These are phyloP conservation scores for Pythium utonaiense DNA, from an alignment of 352 stramenopile genomes.

Conservation along the genomic window DNA sequence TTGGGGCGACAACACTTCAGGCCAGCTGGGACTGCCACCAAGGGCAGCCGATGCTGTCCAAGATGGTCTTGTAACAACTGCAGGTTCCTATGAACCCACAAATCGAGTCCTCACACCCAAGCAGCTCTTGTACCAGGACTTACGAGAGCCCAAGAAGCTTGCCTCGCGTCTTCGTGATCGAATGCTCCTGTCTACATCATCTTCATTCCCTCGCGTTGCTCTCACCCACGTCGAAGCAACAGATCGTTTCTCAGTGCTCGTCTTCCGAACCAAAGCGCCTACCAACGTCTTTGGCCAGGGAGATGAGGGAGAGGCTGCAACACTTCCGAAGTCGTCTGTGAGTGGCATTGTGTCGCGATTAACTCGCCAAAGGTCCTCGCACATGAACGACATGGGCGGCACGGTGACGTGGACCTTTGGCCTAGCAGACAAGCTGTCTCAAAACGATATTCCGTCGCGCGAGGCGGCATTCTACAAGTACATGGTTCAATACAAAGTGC, in stretches of 20 bases:
- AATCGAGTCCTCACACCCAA: constrained; percentile 20
- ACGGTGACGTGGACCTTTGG: constrained; percentile 41
- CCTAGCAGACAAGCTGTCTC: constrained; percentile 24
- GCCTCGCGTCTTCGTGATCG: constrained; percentile 31
- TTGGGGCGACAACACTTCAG: constrained; percentile 43
- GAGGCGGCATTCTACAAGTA: constrained; percentile 46
- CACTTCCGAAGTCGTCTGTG: neutral
- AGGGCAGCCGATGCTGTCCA: neutral
- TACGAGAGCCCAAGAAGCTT: constrained; percentile 23
- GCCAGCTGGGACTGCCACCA: constrained; percentile 33
- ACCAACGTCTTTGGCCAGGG: neutral
- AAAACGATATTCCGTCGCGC: constrained; percentile 42
- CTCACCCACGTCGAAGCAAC: constrained; percentile 38
- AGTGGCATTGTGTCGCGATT: constrained; percentile 1
- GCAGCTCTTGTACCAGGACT: constrained; percentile 44
- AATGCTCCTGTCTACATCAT: constrained; percentile 20
- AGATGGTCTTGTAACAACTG: neutral
- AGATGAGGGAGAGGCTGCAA: neutral
- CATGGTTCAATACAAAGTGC: constrained; percentile 58
- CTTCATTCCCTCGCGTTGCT: constrained; percentile 26
- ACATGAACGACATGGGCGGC: constrained; percentile 4
- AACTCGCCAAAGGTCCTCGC: constrained; percentile 10
- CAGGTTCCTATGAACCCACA: neutral
- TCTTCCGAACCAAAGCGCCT: constrained; percentile 41
- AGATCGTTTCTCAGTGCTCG: constrained; percentile 43